Base-by-base conservation (phyloP, 2,329 filamentous ascomycete species). In the Penicillium sp. region DNA sequence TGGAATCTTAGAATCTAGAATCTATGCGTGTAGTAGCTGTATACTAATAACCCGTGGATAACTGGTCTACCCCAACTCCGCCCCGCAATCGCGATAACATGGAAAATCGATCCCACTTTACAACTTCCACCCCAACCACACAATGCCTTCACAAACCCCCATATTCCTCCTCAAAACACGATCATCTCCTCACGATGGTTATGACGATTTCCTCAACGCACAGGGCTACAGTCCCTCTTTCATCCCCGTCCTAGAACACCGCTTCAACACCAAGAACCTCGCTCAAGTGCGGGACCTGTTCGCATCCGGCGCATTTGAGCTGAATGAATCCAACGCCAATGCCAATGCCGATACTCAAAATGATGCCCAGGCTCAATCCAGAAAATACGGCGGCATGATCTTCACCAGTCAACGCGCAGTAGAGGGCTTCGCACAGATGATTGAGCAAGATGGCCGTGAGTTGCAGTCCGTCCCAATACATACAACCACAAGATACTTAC, bases 351-450 rank as follows among this genome's bases (percentile, higher is more conserved):
- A 50, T 23, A 14, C 8, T 6, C n/a, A 42, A 6, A 19, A 42
- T 42, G 39, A 2, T 21, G 6, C 39, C 19, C 10, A 42, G 10
- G 10, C 8, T 11, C 33, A 37, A n/a, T 11, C n/a, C n/a, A 42
- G 23, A 10, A 67, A 66, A 61, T 81, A 80, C 63, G 79, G 79
- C 26, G 79, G 79, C 1, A 61, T 81, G 48, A 79, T 81, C 55
- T 80, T 81, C 62, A 81, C 79, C 13, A 80, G 77, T 55, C 79
- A 81, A 63, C 68, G 79, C 33, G 78, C 79, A 3, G 79, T 81
- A 1, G 79, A 81, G 55, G 79, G 71, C 0, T 78, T 81, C 60
- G 69, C 72, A 10, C 57, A 67, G 19, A 69, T 77, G 57, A 66
- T 77, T 13, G 63, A 64, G 54, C 62, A 67, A 3, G 62, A 74